Evolutionary conservation across 495 filamentous ascomycete genomes (phyloP).

Genomic region (Hypoxylon fragiforme): DNA sequence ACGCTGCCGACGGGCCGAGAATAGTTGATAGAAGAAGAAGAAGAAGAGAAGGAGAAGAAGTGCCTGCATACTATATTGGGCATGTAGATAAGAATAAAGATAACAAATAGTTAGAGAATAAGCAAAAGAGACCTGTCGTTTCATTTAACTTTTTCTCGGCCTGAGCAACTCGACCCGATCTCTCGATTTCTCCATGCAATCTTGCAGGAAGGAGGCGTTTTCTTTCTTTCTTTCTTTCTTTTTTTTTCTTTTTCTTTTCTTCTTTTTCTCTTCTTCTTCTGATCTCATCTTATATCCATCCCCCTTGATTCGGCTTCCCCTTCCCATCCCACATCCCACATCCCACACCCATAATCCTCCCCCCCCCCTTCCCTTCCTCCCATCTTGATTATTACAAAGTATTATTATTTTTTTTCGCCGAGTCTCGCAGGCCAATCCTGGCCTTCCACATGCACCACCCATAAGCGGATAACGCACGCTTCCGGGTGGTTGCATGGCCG

Average conservation of each 20-base stretch:
- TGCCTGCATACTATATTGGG: too few species aligned
- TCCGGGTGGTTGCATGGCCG: conserved; percentile 30
- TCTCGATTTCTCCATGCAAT: conserved; percentile 35
- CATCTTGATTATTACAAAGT: too few species aligned
- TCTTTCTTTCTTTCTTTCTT: too few species aligned
- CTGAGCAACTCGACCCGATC: conserved; percentile 37
- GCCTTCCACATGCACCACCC: conserved; percentile 30
- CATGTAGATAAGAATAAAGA: too few species aligned
- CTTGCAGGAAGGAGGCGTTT: conserved; percentile 32
- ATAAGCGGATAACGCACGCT: conserved; percentile 26
- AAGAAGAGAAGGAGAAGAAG: too few species aligned
- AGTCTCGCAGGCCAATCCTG: conserved; percentile 30
- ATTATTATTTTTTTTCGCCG: conserved; percentile 19
- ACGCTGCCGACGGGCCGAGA: too few species aligned
- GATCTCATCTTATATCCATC: conserved; percentile 22
- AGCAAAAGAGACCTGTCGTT: conserved; percentile 34
- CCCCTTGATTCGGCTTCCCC: too few species aligned
- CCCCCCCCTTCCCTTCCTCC: neutral
- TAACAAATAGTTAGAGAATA: too few species aligned
- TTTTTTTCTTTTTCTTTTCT: neutral
- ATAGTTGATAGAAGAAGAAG: too few species aligned
- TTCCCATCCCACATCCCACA: neutral
- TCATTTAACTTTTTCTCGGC: conserved; percentile 33
- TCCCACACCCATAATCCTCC: neutral
- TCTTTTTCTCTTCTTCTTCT: neutral